Evolutionary conservation across 1,139 yeast genomes (phyloP), one percentile per base, ranked within the genome.

Genomic region (Magnusiomyces suaveolens): DNA sequence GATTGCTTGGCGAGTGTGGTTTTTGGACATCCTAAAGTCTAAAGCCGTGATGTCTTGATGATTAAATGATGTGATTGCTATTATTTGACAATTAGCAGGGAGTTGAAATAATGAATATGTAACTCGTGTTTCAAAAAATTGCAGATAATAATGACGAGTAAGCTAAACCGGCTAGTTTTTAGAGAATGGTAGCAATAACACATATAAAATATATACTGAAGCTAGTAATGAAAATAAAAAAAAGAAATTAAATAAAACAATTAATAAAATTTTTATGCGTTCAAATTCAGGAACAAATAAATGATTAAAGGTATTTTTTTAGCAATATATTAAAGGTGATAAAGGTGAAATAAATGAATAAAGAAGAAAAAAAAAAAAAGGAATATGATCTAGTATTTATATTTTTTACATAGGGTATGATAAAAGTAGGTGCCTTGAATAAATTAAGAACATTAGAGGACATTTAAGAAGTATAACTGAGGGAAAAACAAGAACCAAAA

Each of bases 1-100:
- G 47, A 44, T 44, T 23, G 47, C 20, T 44, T 44, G 47, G 4
- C 47, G 29, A 8, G 47, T 44, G 21, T 44, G 29, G 10, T 25
- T 14, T 44, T 44, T 44, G 3, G 33, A 6, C 47, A 44, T 44
- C 3, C 12, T 16, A 10, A n/a, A 36, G 12, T 29, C n/a, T n/a
- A n/a, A n/a, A n/a, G n/a, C n/a, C n/a, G n/a, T n/a, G n/a, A n/a
- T n/a, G n/a, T n/a, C n/a, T n/a, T n/a, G n/a, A n/a, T n/a, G n/a
- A n/a, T n/a, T n/a, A n/a, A n/a, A n/a, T n/a, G n/a, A n/a, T n/a
- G n/a, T n/a, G n/a, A n/a, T n/a, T n/a, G n/a, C n/a, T n/a, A n/a
- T n/a, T n/a, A n/a, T n/a, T n/a, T n/a, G n/a, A n/a, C n/a, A n/a
- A n/a, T n/a, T n/a, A n/a, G n/a, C n/a, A n/a, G n/a, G n/a, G n/a